Evolutionary conservation across 2,329 filamentous ascomycete genomes (phyloP), one percentile per base, ranked within the genome.

Genomic region (Calonectria multiphialidica): DNA sequence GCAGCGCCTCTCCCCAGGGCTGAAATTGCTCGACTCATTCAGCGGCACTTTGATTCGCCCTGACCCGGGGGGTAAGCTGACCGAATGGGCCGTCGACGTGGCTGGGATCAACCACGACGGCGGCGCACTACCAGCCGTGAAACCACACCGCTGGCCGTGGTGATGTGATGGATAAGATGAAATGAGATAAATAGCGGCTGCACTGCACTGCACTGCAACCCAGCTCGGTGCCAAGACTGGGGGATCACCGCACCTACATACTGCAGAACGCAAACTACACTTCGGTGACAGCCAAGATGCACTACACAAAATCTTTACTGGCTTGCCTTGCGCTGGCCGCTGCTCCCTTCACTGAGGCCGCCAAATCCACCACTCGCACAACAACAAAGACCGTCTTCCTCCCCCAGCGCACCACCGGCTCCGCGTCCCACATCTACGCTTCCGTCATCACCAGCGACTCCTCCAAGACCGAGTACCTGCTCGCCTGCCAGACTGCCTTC

Each of bases 401-500:
- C 0, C 78, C 78, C 0, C 53, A 67, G 0, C 61, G 50, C 12
- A 44, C 71, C 6, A 79, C 78, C 0, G 78, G 75, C 2, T 69
- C 44, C 7, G 78, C 69, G 0, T 68, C 72, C 2, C 69, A 75
- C 30, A 79, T 80, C 13, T 80, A 79, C 45, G 78, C 78, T 2
- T 77, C 77, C 10, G 42, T 79, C 30, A 77, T 80, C 28, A 78
- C 74, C 4, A 70, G 72, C 42, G 65, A 68, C 3, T 71, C 55
- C 1, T 74, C 75, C 35, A 73, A 62, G 21, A 79, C 78, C 0
- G 66, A 79, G 44, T 79, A 79, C 40, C 70, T 79, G 5, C 70
- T 80, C 2, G 78, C 77, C 3, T 80, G 78, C 3, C 71, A 77
- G 13, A 76, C 77, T 25, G 64, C 72, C 28, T 75, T 79, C 2